Base-by-base conservation (phyloP, 352 stramenopile species). In the Peronosclerospora sorghi region DNA sequence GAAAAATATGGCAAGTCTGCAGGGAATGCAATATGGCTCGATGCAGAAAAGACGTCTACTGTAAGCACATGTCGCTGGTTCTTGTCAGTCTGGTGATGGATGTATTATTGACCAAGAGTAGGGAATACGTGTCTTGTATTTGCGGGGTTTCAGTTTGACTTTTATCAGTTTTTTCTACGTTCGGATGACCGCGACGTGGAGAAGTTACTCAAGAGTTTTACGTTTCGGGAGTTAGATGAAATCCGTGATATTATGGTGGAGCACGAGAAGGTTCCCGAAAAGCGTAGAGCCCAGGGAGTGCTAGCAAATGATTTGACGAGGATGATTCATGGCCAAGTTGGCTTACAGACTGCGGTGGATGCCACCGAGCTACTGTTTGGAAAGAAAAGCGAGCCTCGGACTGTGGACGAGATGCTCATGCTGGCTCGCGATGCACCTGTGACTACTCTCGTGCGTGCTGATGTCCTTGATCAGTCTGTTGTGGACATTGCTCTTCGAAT, bases 1-100 rank as follows among this genome's bases (percentile, higher is more conserved):
- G 95, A 97, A 54, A 99, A 99, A 67, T 98, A 99, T 71, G 96
- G 96, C 46, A 99, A 99, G 69, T 98, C 95, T 10, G 96, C 95
- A 2, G 87, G 87, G 28, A 98, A 98, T 39, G 96, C 96, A 2
- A 79, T 99, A 42, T 99, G 96, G 96, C 68, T 99, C 10, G 97
- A 98, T 61, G 51, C 73, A 1, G 76, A 91, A 27, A 95, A 95
- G 59, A 90, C 97, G 5, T 95, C 87, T 0, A 80, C 95, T 52
- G 65, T 98, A 94, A 56, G 96, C 89, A 79, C 65, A 66, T 38
- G 32, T 32, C 34, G 28, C 32, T 13, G 42, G 15, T 26, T 50
- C 17, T 10, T 15, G 17, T 30, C n/a, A 15, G 44, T 51, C 32
- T 23, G 50, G 35, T 35, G 17, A 19, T 29, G 21, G 37, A 36